Evolutionary conservation across 2,329 filamentous ascomycete species (phyloP).

Genomic region (Aspergillus nomiae): DNA sequence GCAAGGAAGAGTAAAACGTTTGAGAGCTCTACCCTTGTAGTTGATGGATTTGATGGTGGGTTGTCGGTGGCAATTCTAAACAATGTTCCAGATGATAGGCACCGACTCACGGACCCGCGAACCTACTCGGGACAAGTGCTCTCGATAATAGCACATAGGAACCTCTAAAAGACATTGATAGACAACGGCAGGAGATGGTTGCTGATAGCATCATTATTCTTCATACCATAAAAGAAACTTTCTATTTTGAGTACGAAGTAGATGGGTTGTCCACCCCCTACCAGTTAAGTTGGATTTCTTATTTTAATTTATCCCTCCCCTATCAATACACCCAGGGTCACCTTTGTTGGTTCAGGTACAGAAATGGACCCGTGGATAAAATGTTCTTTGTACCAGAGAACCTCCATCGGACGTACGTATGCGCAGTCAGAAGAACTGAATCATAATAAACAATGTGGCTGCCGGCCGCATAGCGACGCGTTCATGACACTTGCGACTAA

Average conservation of each 20-base stretch:
- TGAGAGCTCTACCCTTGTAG: not conserved
- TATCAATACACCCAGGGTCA: not conserved
- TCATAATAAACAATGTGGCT: conserved; percentile 10
- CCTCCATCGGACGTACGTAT: not conserved
- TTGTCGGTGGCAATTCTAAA: not conserved
- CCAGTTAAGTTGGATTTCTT: not conserved
- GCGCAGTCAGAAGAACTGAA: not conserved
- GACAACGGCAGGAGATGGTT: not conserved
- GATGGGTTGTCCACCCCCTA: not conserved
- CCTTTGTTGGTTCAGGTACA: not conserved
- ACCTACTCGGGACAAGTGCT: not conserved
- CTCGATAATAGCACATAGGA: not conserved
- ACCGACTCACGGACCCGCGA: not conserved
- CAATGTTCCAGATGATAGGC: not conserved
- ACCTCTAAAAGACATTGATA: not conserved
- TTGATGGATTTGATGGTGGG: not conserved
- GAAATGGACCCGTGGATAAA: conserved; percentile 3
- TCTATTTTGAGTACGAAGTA: not conserved
- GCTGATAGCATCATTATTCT: not conserved
- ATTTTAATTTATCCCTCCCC: not conserved
- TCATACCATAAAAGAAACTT: not conserved
- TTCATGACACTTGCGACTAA: conserved; percentile 17
- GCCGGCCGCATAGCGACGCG: conserved; percentile 17
- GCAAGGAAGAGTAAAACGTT: not conserved
- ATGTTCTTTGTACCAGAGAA: not conserved